phyloP scores from a whole-genome alignment of 106 monocot species.

The Ottelia alismoides region DNA sequence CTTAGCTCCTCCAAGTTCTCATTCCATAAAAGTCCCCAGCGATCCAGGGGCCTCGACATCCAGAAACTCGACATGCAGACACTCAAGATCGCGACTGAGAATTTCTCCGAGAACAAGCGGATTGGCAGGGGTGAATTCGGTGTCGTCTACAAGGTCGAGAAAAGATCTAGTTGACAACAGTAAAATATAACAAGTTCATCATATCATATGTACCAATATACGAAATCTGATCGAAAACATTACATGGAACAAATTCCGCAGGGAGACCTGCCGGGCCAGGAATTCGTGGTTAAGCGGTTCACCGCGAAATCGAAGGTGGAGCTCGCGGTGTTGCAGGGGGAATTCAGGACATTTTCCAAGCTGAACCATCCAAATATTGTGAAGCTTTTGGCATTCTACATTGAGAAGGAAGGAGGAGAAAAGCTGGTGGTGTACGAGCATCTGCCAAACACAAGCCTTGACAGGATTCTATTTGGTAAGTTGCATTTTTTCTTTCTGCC shows the following conservation, averaged over 20 bases:
- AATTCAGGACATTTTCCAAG: not conserved
- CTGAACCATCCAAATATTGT: conserved; percentile 2
- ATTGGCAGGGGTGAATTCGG: not conserved
- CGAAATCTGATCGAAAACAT: not conserved
- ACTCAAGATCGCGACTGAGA: not conserved
- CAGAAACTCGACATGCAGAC: not conserved
- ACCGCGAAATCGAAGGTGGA: not conserved
- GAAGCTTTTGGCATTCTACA: not conserved
- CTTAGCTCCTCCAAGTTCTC: not conserved
- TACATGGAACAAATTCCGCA: not conserved
- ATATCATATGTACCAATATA: not conserved
- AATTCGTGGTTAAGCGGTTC: not conserved
- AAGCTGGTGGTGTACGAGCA: conserved; percentile 9
- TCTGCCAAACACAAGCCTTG: conserved; percentile 1
- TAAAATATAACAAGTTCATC: not conserved
- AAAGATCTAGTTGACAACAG: not conserved
- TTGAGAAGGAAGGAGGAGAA: conserved; percentile 7
- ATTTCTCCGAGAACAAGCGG: not conserved
- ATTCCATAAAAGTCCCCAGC: not conserved
- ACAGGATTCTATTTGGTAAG: conserved; percentile 7
- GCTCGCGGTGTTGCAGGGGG: not conserved
- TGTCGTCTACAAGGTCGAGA: not conserved
- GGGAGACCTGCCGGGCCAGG: not conserved
- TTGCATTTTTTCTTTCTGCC: not conserved
- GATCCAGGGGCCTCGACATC: not conserved